A percentile compares a stretch with the other conserved stretches of the same genome.
Conservation (phyloP, 495 filamentous ascomycete species). For the Penicillium angulare region DNA sequence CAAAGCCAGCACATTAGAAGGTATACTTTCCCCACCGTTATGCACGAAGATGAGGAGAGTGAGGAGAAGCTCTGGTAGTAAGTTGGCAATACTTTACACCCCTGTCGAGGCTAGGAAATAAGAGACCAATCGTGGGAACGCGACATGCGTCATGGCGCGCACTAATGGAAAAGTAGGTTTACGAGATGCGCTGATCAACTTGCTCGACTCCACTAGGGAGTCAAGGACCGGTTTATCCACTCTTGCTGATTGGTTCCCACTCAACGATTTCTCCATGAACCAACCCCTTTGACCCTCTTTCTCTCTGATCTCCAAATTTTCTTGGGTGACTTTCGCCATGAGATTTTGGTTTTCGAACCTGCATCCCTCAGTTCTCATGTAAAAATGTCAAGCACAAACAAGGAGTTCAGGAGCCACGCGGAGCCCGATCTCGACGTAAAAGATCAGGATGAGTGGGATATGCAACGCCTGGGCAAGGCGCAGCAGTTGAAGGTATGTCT, state of each 20-base stretch:
- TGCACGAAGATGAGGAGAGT: no score
- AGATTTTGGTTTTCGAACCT: neutral
- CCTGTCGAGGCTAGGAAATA: no score
- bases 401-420: constrained; percentile 16
- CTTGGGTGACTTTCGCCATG: no score
- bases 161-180: neutral
- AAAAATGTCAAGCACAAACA: constrained; percentile 7
- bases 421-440: constrained; percentile 19
- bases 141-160: neutral
- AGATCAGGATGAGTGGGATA: constrained; percentile 37
- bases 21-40: no score
- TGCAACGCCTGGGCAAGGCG: constrained; percentile 40
- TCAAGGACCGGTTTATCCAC: neutral
- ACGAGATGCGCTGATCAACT: neutral
- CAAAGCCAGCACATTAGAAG: no score
- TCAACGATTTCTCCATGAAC: neutral
- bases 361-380: neutral
- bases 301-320: constrained; percentile 6
- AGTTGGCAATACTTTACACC: no score
- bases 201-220: neutral
- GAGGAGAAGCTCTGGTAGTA: no score
- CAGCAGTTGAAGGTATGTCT: constrained; percentile 39
- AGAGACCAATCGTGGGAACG: neutral
- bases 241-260: constrained; percentile 1
- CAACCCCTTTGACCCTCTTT: neutral